Percentiles rank a stretch among this genome's conserved stretches.
These are phyloP conservation scores for Solanum hybrid DNA, from an alignment of 305 asterid genomes.

Conservation along the genomic window DNA sequence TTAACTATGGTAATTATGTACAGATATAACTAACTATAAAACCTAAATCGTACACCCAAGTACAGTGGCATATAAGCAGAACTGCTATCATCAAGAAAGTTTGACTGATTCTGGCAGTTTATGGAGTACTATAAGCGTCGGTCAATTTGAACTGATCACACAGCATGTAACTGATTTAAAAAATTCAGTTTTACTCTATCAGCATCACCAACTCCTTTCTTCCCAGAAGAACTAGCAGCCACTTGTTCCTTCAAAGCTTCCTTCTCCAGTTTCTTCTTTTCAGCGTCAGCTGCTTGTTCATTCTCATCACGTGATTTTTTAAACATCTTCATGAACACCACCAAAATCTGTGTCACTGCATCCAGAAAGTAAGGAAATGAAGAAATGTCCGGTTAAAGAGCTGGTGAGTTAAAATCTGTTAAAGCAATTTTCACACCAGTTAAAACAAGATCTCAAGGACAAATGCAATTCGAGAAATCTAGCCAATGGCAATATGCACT, in stretches of 20 bases:
- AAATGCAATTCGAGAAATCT: background rate
- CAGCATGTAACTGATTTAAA: background rate
- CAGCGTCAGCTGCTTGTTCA: slow-evolving; percentile 72
- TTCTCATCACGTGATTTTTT: slow-evolving; percentile 82
- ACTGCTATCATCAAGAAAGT: background rate
- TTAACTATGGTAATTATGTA: background rate
- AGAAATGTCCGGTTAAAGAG: background rate
- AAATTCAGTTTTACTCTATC: slow-evolving; percentile 22
- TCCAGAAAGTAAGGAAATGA: background rate
- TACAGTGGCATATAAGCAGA: background rate
- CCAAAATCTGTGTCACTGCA: slow-evolving; percentile 90
- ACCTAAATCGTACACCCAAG: background rate
- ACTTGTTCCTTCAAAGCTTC: slow-evolving; percentile 87
- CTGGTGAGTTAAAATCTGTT: background rate
- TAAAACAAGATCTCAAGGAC: background rate
- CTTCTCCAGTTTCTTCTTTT: slow-evolving; percentile 85
- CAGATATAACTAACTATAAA: background rate
- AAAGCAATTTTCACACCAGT: background rate
- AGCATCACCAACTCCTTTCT: slow-evolving; percentile 58
- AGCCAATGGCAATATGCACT: background rate
- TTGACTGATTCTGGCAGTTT: background rate
- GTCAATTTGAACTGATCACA: background rate
- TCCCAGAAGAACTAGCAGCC: slow-evolving; percentile 55
- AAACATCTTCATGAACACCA: slow-evolving; percentile 72
- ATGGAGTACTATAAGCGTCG: background rate